Conservation (phyloP, 1,284 basidiomycete species). For the Trametes pubescens region DNA sequence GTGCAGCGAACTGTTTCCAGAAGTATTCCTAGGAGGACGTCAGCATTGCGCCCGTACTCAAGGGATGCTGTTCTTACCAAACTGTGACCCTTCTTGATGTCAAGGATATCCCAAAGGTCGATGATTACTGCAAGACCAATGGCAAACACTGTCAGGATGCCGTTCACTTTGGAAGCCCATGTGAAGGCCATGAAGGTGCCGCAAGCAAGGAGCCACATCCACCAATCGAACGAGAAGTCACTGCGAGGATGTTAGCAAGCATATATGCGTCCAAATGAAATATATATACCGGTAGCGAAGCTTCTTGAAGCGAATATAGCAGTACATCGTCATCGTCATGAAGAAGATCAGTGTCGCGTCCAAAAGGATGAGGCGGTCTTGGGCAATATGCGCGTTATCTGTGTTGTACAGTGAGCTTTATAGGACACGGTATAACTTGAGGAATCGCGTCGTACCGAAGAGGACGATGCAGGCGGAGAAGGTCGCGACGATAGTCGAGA, state of each 20-base stretch:
- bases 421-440: no score
- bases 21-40: constrained; percentile 77
- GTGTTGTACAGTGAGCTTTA: background rate
- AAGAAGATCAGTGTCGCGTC: constrained; percentile 97
- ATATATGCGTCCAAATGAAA: background rate
- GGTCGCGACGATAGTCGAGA: constrained; percentile 87
- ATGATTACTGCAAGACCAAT: constrained; percentile 92
- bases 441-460: constrained; percentile 66
- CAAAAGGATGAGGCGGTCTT: constrained; percentile 95
- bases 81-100: constrained; percentile 82
- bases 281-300: constrained; percentile 84
- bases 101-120: constrained; percentile 96
- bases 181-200: constrained; percentile 95
- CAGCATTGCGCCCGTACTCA: background rate
- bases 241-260: constrained; percentile 49
- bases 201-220: constrained; percentile 92
- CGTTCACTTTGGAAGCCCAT: constrained; percentile 98
- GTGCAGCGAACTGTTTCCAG: constrained; percentile 88
- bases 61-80: constrained; percentile 67
- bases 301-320: constrained; percentile 97
- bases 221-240: constrained; percentile 91
- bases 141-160: constrained; percentile 89
- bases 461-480: constrained; percentile 89
- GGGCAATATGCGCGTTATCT: constrained; percentile 97
- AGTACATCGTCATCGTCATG: constrained; percentile 92